A percentile compares a stretch with the other conserved stretches of the same genome.
These are phyloP conservation scores for Coniochaeta sp. DNA, from an alignment of 2,329 filamentous ascomycete genomes.

Conservation along the genomic window DNA sequence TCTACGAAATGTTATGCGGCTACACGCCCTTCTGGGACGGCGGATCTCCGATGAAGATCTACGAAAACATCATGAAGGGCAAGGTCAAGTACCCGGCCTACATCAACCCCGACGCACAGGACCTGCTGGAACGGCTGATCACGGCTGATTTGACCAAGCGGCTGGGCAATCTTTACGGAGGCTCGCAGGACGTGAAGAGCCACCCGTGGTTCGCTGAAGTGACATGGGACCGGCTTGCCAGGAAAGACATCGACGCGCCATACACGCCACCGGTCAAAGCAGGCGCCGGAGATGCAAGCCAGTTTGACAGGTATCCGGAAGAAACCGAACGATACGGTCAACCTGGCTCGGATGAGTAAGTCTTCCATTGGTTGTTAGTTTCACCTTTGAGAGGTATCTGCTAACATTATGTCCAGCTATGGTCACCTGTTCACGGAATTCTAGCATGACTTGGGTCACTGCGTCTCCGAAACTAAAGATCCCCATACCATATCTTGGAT, in stretches of 20 bases:
- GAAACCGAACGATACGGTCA: constrained; percentile 89
- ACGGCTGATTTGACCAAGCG: constrained; percentile 92
- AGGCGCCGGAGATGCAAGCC: constrained; percentile 88
- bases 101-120: constrained; percentile 88
- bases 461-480: not conserved
- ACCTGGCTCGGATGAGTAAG: constrained; percentile 77
- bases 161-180: constrained; percentile 86
- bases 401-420: constrained; percentile 40
- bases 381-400: not conserved
- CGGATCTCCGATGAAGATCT: constrained; percentile 97
- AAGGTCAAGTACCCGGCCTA: constrained; percentile 96
- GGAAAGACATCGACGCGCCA: constrained; percentile 96
- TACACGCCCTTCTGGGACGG: constrained; percentile 99
- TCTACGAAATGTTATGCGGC: constrained; percentile 98
- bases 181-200: constrained; percentile 85
- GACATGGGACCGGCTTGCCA: constrained; percentile 88
- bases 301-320: constrained; percentile 97
- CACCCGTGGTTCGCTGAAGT: constrained; percentile 97
- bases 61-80: constrained; percentile 96
- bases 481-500: not conserved
- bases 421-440: constrained; percentile 72
- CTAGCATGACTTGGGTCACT: constrained; percentile 22
- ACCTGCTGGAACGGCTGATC: constrained; percentile 86
- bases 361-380: constrained; percentile 21
- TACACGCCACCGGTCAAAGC: constrained; percentile 95